phyloP scores from a whole-genome alignment of 768 basidiomycete species.

The Macrolepiota albuminosa region DNA sequence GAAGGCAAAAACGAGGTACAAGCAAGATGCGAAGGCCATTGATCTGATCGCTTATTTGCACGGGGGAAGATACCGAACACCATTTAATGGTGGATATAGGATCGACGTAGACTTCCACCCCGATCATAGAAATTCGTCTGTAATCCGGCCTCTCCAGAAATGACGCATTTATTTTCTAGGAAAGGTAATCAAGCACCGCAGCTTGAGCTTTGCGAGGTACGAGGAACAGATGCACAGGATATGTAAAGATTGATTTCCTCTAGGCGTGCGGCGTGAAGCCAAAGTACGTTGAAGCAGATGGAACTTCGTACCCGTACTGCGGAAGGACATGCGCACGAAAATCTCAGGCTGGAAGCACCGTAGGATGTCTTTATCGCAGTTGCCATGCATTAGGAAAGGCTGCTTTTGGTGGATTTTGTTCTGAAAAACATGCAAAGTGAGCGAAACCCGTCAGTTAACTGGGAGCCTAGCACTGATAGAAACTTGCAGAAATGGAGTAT shows the following conservation, averaged over 20 bases:
- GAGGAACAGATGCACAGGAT: not conserved
- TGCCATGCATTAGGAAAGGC: slow-evolving; percentile 49
- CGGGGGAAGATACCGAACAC: not conserved
- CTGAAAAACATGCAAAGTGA: slow-evolving; percentile 54
- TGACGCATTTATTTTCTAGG: not conserved
- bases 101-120: not conserved
- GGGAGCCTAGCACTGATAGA: slow-evolving; percentile 1
- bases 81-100: not conserved
- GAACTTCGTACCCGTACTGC: slow-evolving; percentile 54
- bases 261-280: slow-evolving; percentile 58
- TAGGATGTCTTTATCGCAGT: slow-evolving; percentile 43
- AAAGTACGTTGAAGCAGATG: slow-evolving; percentile 54
- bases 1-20: not conserved
- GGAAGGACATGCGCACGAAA: slow-evolving; percentile 56
- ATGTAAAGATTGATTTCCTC: slow-evolving; percentile 6
- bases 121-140: not conserved
- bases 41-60: not conserved
- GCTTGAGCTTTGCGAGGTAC: slow-evolving; percentile 12
- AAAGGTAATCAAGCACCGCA: not conserved
- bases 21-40: not conserved
- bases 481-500: slow-evolving; percentile 45
- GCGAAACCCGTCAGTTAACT: slow-evolving; percentile 17
- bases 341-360: slow-evolving; percentile 31
- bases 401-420: slow-evolving; percentile 51
- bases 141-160: not conserved